Percentiles rank a stretch among this genome's conserved stretches.
Conservation (phyloP, 192 early-diverging fungal genomes). For the Rhizophagus prolifer region DNA sequence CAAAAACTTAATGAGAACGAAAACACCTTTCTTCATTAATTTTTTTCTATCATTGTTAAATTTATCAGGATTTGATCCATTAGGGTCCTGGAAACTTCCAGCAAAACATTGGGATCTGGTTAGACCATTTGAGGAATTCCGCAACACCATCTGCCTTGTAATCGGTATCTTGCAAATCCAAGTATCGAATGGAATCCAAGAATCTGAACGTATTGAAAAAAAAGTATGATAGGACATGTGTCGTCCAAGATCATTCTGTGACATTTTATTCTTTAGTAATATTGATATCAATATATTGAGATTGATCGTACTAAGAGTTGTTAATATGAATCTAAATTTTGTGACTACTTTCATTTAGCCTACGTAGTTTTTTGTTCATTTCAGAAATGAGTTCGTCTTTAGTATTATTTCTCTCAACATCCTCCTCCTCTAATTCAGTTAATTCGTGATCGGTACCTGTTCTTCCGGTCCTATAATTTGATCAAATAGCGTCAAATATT, state of each 20-base stretch:
- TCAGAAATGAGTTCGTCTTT: no score
- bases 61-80: not conserved
- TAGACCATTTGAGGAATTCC: not conserved
- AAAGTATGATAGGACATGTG: conserved; percentile 10
- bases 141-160: conserved; percentile 18
- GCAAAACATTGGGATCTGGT: conserved; percentile 12
- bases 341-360: no score
- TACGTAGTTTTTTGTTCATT: no score
- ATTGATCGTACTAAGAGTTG: no score
- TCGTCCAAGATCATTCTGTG: not conserved
- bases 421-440: no score
- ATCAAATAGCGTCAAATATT: no score
- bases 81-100: conserved; percentile 9
- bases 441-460: no score
- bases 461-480: no score
- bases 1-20: not conserved
- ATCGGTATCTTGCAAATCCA: conserved; percentile 3
- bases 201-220: conserved; percentile 15
- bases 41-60: not conserved
- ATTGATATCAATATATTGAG: no score
- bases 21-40: conserved; percentile 15
- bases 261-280: no score
- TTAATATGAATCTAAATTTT: no score
- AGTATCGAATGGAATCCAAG: conserved; percentile 10
- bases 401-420: no score